Evolutionary conservation across 352 stramenopile species (phyloP).

Genomic region (Globisporangium mamillatum): DNA sequence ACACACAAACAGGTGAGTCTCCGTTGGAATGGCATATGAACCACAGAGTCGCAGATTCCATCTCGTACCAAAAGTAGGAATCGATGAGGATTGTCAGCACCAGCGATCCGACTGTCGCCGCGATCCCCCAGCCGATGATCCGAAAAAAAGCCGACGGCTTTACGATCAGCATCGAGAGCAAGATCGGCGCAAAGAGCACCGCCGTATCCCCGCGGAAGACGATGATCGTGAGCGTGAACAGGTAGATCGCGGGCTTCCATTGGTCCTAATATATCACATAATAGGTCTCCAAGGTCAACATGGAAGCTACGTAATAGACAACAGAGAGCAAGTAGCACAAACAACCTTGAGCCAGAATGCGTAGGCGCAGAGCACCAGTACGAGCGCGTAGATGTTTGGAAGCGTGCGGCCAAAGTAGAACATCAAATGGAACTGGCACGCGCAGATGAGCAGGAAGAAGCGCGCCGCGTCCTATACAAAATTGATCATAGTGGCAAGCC

Average conservation of each 20-base stretch:
- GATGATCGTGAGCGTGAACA: constrained; percentile 91
- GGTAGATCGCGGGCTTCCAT: constrained; percentile 51
- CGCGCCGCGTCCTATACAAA: constrained; percentile 34
- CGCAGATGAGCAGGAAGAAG: constrained; percentile 88
- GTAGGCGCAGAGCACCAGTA: constrained; percentile 60
- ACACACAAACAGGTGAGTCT: not conserved
- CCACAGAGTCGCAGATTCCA: not conserved
- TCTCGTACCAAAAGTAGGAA: constrained; percentile 88
- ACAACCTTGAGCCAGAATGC: constrained; percentile 57
- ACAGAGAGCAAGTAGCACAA: not conserved
- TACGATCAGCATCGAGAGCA: constrained; percentile 89
- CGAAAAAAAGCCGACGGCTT: constrained; percentile 62
- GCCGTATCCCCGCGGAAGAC: constrained; percentile 98
- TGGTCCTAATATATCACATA: constrained; percentile 23
- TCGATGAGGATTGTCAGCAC: constrained; percentile 89
- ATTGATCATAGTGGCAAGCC: not conserved
- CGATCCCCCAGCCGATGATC: constrained; percentile 82
- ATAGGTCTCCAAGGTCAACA: not conserved
- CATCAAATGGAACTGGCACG: constrained; percentile 96
- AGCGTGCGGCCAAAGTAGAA: constrained; percentile 97
- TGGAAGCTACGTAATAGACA: not conserved
- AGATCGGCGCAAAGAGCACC: constrained; percentile 92
- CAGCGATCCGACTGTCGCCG: constrained; percentile 68
- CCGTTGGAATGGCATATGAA: not conserved
- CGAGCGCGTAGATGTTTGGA: constrained; percentile 97